Percentiles rank a stretch among this genome's conserved stretches.
These are phyloP conservation scores for Phylloporus scabripes DNA, from an alignment of 768 basidiomycete species.

Conservation along the genomic window DNA sequence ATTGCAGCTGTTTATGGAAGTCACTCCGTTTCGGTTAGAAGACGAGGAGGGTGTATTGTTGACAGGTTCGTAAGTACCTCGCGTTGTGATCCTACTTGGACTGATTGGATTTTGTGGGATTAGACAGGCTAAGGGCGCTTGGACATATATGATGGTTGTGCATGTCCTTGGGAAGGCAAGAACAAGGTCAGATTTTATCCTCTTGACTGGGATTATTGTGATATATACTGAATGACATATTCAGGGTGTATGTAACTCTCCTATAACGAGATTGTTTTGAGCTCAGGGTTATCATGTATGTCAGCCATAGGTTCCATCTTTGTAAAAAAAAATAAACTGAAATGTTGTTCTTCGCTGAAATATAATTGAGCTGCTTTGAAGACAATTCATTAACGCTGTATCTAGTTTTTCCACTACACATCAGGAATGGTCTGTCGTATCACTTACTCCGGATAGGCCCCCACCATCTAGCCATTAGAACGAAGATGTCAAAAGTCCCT, in stretches of 20 bases:
- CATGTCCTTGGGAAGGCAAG: background rate
- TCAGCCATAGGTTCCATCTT: background rate
- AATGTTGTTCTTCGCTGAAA: too few relatives aligned
- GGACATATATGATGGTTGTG: constrained; percentile 1
- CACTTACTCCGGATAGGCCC: too few relatives aligned
- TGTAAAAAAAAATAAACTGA: too few relatives aligned
- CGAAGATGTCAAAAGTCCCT: too few relatives aligned
- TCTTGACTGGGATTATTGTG: background rate
- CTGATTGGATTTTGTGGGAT: background rate
- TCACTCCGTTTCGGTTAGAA: constrained; percentile 16
- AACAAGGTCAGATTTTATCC: background rate
- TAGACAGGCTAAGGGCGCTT: constrained; percentile 13
- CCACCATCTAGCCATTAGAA: too few relatives aligned
- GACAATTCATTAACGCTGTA: too few relatives aligned
- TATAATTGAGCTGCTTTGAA: too few relatives aligned
- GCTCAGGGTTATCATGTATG: background rate
- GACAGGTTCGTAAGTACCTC: constrained; percentile 13
- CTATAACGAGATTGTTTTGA: too few relatives aligned
- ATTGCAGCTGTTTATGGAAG: constrained; percentile 8
- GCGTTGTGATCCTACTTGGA: background rate
- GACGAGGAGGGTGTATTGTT: constrained; percentile 17
- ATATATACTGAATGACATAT: background rate
- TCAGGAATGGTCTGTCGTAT: too few relatives aligned
- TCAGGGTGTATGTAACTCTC: background rate
- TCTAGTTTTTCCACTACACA: too few relatives aligned